phyloP scores from a whole-genome alignment of 2,329 filamentous ascomycete species.

The Helotiales sp. region DNA sequence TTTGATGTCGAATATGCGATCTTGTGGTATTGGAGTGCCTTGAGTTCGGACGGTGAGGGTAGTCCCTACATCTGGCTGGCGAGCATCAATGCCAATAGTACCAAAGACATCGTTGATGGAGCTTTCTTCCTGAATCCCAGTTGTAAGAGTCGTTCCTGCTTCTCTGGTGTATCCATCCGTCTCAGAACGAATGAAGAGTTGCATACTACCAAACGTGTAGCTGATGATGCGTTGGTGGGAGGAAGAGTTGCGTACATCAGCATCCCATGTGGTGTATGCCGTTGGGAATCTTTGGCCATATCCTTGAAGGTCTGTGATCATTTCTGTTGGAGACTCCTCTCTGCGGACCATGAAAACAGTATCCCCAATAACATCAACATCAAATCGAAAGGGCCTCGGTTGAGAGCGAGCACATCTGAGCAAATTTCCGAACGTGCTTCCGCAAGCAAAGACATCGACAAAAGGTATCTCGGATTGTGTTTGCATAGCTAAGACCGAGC shows the following conservation, averaged over 20 bases:
- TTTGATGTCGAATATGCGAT: conserved; percentile 38
- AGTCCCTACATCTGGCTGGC: conserved; percentile 14
- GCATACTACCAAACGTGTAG: conserved; percentile 56
- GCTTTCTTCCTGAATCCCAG: too few species aligned
- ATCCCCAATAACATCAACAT: conserved; percentile 54
- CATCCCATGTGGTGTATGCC: conserved; percentile 63
- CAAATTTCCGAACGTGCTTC: conserved; percentile 61
- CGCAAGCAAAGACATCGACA: conserved; percentile 60
- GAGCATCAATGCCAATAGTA: background rate
- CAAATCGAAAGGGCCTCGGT: conserved; percentile 55
- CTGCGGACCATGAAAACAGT: conserved; percentile 64
- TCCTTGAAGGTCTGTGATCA: conserved; percentile 55
- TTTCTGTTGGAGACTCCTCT: conserved; percentile 58
- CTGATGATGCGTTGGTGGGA: conserved; percentile 63
- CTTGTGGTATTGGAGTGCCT: conserved; percentile 38
- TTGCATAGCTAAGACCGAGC: conserved; percentile 40
- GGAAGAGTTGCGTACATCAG: conserved; percentile 50
- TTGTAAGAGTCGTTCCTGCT: background rate
- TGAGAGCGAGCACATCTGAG: conserved; percentile 50
- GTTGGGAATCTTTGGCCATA: conserved; percentile 69
- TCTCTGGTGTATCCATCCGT: conserved; percentile 53
- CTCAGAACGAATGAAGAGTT: conserved; percentile 55
- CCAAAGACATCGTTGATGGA: conserved; percentile 23
- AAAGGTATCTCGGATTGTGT: conserved; percentile 34
- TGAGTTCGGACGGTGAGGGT: conserved; percentile 34